These are phyloP conservation scores for Tulasnella sp. DNA, from an alignment of 768 basidiomycete genomes.

Conservation along the genomic window DNA sequence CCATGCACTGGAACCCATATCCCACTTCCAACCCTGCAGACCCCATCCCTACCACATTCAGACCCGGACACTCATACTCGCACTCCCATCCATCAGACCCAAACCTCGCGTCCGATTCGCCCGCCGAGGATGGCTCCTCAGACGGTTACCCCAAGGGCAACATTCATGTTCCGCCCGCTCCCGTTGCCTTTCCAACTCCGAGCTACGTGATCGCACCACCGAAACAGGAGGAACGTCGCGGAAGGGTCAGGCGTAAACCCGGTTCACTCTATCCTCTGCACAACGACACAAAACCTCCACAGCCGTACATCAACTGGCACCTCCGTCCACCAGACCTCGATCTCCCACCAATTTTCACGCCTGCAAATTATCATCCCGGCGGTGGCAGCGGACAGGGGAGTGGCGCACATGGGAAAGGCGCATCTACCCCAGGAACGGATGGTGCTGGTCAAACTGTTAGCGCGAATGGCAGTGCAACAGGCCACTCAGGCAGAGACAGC, in stretches of 20 bases:
- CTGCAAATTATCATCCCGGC: slow-evolving; percentile 1
- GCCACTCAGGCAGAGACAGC: background rate
- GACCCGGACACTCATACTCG: slow-evolving; percentile 3
- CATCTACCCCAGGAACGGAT: slow-evolving; percentile 7
- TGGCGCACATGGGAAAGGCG: slow-evolving; percentile 5
- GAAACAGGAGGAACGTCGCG: slow-evolving; percentile 6
- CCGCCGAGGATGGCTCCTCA: slow-evolving; percentile 4
- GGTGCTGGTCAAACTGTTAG: slow-evolving; percentile 21
- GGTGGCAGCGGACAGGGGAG: slow-evolving; percentile 7
- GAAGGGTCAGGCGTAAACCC: slow-evolving; percentile 18
- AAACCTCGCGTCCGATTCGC: slow-evolving; percentile 8
- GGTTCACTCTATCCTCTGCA: slow-evolving; percentile 25
- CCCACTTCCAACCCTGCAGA: slow-evolving; percentile 7
- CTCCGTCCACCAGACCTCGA: slow-evolving; percentile 23
- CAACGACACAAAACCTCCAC: slow-evolving; percentile 20
- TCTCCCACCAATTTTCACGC: slow-evolving; percentile 24
- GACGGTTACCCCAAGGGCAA: background rate
- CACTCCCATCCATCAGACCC: slow-evolving; percentile 7
- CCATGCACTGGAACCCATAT: slow-evolving; percentile 20
- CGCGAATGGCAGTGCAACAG: slow-evolving; percentile 19
- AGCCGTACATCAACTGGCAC: slow-evolving; percentile 27
- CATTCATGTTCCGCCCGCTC: slow-evolving; percentile 19
- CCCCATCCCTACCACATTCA: background rate
- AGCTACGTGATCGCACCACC: slow-evolving; percentile 11
- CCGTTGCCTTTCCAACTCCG: slow-evolving; percentile 14